phyloP scores from a whole-genome alignment of 441 rosid species.

The Pelargonium australe region DNA sequence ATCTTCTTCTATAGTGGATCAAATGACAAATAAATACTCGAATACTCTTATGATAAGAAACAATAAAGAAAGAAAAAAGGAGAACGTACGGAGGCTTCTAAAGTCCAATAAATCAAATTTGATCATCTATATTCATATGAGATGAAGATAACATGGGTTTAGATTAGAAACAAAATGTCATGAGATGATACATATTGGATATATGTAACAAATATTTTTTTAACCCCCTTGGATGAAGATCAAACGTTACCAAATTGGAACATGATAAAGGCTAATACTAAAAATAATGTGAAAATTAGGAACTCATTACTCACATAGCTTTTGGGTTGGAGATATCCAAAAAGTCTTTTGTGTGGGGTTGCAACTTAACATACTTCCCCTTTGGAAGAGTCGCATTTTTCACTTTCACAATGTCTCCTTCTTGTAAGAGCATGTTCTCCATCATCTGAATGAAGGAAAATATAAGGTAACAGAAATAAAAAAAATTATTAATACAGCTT shows the following conservation, averaged over 20 bases:
- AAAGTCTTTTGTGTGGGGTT: constrained; percentile 47
- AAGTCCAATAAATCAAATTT: too few relatives aligned
- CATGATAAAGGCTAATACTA: background rate
- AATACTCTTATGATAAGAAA: too few relatives aligned
- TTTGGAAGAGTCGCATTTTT: constrained; percentile 36
- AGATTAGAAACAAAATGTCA: too few relatives aligned
- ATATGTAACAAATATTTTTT: background rate
- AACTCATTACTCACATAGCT: constrained; percentile 37
- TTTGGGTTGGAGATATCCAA: constrained; percentile 51
- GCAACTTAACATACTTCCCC: constrained; percentile 48
- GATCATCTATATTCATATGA: too few relatives aligned
- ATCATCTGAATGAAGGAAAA: constrained; percentile 36
- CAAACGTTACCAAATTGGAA: background rate
- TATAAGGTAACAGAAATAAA: background rate
- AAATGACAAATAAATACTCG: too few relatives aligned
- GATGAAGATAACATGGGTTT: too few relatives aligned
- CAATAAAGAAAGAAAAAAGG: too few relatives aligned
- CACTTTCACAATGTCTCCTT: constrained; percentile 40
- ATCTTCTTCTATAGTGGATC: too few relatives aligned
- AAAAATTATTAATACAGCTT: background rate
- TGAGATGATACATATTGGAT: too few relatives aligned
- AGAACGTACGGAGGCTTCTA: too few relatives aligned
- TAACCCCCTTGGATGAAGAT: too few relatives aligned
- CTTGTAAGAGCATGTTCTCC: constrained; percentile 47
- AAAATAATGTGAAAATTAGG: background rate